phyloP scores from a whole-genome alignment of 257 asterid genomes.

The Gentiana dahurica region DNA sequence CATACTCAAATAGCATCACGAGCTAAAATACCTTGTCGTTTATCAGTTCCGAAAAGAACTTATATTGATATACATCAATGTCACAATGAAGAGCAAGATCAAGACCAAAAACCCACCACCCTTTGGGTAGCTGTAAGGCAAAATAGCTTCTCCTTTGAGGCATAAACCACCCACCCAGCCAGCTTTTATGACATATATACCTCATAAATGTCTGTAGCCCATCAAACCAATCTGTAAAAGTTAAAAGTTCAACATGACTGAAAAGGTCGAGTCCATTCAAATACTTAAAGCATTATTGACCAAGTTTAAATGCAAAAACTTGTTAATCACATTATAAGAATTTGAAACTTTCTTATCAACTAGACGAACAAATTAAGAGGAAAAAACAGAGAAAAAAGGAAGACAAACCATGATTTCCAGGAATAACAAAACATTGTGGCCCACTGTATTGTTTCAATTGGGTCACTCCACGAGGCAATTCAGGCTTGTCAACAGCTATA shows the following conservation, averaged over 20 bases:
- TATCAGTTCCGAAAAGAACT: constrained; percentile 80
- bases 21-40: constrained; percentile 59
- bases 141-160: constrained; percentile 98
- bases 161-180: constrained; percentile 99
- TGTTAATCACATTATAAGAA: background rate
- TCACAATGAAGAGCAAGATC: constrained; percentile 97
- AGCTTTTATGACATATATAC: constrained; percentile 92
- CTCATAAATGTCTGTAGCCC: constrained; percentile 99
- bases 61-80: constrained; percentile 88
- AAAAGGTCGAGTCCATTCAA: constrained; percentile 6
- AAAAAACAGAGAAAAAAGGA: constrained; percentile 4
- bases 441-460: constrained; percentile 69
- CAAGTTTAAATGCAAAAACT: background rate
- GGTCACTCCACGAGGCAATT: constrained; percentile 60
- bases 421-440: constrained; percentile 92
- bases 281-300: background rate
- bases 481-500: constrained; percentile 83
- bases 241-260: constrained; percentile 8
- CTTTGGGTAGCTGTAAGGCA: constrained; percentile 90
- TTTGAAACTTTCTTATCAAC: background rate
- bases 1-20: constrained; percentile 1
- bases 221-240: constrained; percentile 90
- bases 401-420: constrained; percentile 93
- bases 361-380: background rate
- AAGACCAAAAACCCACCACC: constrained; percentile 99